phyloP scores from a whole-genome alignment of 805 yeast genomes.

The Candida nitratophila region DNA sequence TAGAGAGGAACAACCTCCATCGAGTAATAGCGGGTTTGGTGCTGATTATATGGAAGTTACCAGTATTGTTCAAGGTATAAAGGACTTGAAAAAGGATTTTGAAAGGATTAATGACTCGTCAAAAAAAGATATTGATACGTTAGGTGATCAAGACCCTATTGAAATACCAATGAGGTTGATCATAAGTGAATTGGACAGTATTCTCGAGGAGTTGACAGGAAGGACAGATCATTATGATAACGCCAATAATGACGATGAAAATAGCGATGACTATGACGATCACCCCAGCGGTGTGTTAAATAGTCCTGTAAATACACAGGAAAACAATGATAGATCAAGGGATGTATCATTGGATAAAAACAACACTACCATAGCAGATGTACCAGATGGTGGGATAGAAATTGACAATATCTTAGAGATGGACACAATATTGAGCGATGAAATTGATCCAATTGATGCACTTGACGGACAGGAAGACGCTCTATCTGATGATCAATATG shows the following conservation, averaged over 20 bases:
- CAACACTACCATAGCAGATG: no score
- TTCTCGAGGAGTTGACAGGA: not conserved
- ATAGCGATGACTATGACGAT: not conserved
- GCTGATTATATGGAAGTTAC: not conserved
- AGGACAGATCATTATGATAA: not conserved
- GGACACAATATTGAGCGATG: no score
- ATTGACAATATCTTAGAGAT: no score
- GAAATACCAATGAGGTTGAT: not conserved
- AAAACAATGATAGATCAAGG: conserved; percentile 1
- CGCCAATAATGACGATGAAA: not conserved
- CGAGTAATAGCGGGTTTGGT: not conserved
- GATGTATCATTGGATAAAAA: not conserved
- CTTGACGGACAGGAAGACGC: not conserved
- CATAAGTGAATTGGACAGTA: not conserved
- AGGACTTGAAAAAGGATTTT: not conserved
- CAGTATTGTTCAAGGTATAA: not conserved
- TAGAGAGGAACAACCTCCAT: not conserved
- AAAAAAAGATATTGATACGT: not conserved
- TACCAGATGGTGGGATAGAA: no score
- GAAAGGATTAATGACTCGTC: not conserved
- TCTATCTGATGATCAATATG: not conserved
- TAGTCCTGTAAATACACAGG: not conserved
- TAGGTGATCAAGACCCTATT: not conserved
- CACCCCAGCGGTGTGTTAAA: conserved; percentile 3
- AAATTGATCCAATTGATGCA: no score